phyloP scores from a whole-genome alignment of 306 rosid species.

The Castanopsis chinensis region DNA sequence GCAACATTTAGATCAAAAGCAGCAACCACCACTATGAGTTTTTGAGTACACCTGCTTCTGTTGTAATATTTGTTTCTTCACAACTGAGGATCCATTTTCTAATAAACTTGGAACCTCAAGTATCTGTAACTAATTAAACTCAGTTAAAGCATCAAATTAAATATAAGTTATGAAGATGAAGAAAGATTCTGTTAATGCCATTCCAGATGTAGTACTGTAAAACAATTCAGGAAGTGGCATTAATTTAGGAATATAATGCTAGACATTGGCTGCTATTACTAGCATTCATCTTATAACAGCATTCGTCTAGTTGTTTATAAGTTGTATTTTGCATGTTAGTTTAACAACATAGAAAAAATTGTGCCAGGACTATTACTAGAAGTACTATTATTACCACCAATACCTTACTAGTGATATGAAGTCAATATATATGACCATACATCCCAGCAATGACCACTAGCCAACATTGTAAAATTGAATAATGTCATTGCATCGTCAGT shows the following conservation, averaged over 20 bases:
- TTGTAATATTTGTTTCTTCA: constrained; percentile 54
- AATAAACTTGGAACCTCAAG: constrained; percentile 66
- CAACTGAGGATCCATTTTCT: constrained; percentile 61
- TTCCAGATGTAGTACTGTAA: background rate
- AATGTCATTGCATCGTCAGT: background rate
- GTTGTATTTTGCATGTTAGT: background rate
- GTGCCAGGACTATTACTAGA: background rate
- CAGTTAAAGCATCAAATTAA: background rate
- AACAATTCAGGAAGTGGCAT: background rate
- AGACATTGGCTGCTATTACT: background rate
- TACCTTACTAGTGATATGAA: background rate
- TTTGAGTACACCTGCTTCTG: constrained; percentile 37
- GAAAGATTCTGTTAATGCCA: background rate
- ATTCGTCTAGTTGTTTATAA: background rate
- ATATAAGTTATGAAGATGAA: constrained; percentile 10
- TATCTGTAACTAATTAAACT: constrained; percentile 44
- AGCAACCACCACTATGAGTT: constrained; percentile 46
- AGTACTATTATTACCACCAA: background rate
- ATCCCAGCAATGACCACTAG: background rate
- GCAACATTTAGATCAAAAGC: constrained; percentile 35
- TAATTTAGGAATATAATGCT: background rate
- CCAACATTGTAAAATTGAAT: background rate
- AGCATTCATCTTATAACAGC: background rate
- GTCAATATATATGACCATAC: background rate
- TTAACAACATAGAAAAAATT: background rate